Base-by-base conservation (phyloP, 805 yeast species). In the Pichia paraexigua region DNA sequence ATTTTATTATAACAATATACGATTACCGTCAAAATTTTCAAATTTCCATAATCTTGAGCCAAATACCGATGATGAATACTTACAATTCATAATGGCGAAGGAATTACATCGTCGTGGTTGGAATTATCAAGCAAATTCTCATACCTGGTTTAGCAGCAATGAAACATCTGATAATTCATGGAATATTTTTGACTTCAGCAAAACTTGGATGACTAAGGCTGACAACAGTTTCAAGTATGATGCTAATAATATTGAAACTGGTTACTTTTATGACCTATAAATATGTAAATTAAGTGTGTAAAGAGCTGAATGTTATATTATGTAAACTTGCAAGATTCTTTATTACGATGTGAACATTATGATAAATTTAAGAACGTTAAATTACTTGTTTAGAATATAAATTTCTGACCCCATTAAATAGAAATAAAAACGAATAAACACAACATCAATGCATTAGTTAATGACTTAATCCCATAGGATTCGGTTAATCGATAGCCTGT, bases 81-180 rank as follows among this genome's bases (percentile, higher is more conserved):
- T 83, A 55, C 94, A 86, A 65, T 75, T 79, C 56, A 69, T 82
- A 51, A 87, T 97, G 5, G 95, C 97, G 2, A 77, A 80, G 58
- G 97, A 92, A 69, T 75, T 92, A 54, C 69, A 73, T 55, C 76
- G 77, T 53, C 78, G 96, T 60, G 89, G 92, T 27, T 92, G 99
- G 99, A 72, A 80, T 47, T 75, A 78, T 65, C 87, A 87, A 67
- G 80, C 77, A 56, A 82, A 80, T 49, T 76, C 81, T 47, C 77
- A 83, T 57, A 88, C 88, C 53, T 88, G 97, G 94, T 89, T 85
- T 63, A 83, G 81, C 58, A 83, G 82, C 57, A 85, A 78, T 56
- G 43, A 30, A 17, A 42, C 59, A 27, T 61, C 25, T 22, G 50
- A 48, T 8, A 32, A 11, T 5, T 43, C 28, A 11, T 69, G 89